phyloP scores from a whole-genome alignment of 75 land plant species.

The Azolla pinnata region DNA sequence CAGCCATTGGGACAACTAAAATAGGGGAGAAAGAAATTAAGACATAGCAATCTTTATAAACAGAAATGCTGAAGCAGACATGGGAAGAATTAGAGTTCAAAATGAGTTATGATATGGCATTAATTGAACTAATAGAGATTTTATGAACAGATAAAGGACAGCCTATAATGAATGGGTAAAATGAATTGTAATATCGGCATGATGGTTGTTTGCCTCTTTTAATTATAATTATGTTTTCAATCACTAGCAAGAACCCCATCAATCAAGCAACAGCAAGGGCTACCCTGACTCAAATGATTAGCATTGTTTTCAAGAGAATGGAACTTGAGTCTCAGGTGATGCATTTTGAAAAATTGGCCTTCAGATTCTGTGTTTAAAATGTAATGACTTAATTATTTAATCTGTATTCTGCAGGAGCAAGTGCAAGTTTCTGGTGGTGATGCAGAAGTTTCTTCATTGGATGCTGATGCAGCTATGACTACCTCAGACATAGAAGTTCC shows the following conservation, averaged over 20 bases:
- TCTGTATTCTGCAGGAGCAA: slow-evolving; percentile 2
- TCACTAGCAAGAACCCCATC: slow-evolving; percentile 68
- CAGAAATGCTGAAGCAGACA: no score
- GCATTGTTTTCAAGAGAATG: slow-evolving; percentile 77
- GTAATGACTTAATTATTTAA: background rate
- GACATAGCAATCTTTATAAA: no score
- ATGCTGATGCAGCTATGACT: background rate
- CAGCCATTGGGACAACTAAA: no score
- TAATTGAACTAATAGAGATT: no score
- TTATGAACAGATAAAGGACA: no score
- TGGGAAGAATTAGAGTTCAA: no score
- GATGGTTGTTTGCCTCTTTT: no score
- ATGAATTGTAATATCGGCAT: no score
- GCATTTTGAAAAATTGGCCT: no score
- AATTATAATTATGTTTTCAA: background rate
- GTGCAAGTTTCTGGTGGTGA: background rate
- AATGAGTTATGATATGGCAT: no score
- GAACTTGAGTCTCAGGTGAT: slow-evolving; percentile 67
- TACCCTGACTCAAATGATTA: slow-evolving; percentile 94
- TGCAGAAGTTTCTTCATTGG: background rate
- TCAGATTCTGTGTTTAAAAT: background rate
- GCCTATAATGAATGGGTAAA: no score
- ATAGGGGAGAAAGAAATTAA: no score
- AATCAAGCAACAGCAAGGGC: slow-evolving; percentile 97
- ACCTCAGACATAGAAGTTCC: background rate